Base-by-base conservation (phyloP, 129 eudicot species). In the Flaveria linearis region DNA sequence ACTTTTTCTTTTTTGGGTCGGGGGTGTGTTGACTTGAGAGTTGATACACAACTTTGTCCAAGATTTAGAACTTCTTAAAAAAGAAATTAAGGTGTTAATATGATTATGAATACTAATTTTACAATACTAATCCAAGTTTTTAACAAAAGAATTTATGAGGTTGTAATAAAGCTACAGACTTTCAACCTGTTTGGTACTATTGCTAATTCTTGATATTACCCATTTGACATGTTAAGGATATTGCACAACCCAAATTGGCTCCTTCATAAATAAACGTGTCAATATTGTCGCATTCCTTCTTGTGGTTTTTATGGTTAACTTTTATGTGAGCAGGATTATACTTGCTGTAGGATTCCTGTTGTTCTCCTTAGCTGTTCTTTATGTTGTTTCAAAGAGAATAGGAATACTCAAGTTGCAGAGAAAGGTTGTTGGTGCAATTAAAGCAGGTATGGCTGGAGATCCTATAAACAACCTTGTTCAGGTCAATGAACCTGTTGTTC, bases 331-430 rank as follows among this genome's bases (percentile, higher is more conserved):
- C 96, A 93, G 98, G 91, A 74, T 93, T 56, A 88, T 93, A 79
- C 82, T 90, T 56, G 18, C 74, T 15, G 73, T 78, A 41, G 98
- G 97, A 69, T 88, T 87, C 72, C 68, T 87, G 47, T 39, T 87
- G 13, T 90, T 90, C 89, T 85, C 91, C 16, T 68, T 87, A 76
- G 97, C 91, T 62, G 98, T 88, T 56, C 91, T 93, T 25, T 88
- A 93, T 36, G 96, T 93, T 52, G 92, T 93, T 77, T 93, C 91
- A 7, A 93, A 93, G 83, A 86, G 98, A 49, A 72, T 93, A 74
- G 98, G 98, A 75, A 62, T 93, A 71, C 87, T 93, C 6, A 87
- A 80, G 91, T 77, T 93, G 87, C 97, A 93, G 83, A 84, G 91
- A 73, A 80, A 71, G 66, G 87, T 88, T 63, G 76, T 87, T 42